These are phyloP conservation scores for Penicillium tannophilum DNA, from an alignment of 495 filamentous ascomycete species.

Conservation along the genomic window DNA sequence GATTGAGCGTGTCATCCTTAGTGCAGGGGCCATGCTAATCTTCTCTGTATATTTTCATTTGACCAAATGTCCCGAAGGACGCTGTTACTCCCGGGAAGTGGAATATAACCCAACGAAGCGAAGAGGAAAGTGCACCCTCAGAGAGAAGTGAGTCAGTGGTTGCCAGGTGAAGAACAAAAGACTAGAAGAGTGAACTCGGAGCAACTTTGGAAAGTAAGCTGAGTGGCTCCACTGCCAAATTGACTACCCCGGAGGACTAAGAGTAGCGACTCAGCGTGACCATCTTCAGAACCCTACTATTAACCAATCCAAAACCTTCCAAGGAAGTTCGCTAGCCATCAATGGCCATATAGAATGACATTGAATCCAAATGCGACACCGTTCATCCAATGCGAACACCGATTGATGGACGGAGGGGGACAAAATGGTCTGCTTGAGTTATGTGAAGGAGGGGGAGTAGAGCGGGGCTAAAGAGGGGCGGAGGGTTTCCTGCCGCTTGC, in stretches of 20 bases:
- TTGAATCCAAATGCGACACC: background rate
- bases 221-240: background rate
- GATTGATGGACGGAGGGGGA: background rate
- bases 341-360: background rate
- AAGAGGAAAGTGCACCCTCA: too few species aligned
- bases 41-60: constrained; percentile 88
- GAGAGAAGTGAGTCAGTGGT: too few species aligned
- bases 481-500: constrained; percentile 1
- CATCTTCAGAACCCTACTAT: background rate
- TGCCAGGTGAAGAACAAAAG: background rate
- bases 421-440: background rate
- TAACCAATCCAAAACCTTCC: background rate
- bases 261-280: background rate
- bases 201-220: too few species aligned
- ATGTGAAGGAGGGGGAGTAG: background rate
- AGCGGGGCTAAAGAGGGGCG: background rate
- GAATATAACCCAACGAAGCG: background rate
- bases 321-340: background rate
- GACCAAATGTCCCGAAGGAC: constrained; percentile 78
- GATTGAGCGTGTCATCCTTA: constrained; percentile 99
- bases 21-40: constrained; percentile 99
- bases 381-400: background rate
- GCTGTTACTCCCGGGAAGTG: background rate
- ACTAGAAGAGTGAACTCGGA: background rate
- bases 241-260: background rate